A percentile compares a stretch with the other conserved stretches of the same genome.
Conservation (phyloP, 2,329 filamentous ascomycete genomes). For the Saccharata proteae region DNA sequence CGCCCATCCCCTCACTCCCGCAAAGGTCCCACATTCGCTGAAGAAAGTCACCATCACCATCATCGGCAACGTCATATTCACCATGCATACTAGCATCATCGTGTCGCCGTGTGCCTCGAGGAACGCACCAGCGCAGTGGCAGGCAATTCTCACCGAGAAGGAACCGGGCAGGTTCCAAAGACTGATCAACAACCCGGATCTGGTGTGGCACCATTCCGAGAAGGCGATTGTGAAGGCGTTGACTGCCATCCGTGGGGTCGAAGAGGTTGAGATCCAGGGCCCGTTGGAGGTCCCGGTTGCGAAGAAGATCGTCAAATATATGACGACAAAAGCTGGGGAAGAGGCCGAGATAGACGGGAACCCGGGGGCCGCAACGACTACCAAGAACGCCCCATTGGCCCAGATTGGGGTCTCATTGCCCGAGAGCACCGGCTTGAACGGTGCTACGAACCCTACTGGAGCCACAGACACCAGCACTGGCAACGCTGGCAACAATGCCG, state of each 20-base stretch:
- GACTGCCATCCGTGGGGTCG: slow-evolving; percentile 12
- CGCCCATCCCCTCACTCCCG: slow-evolving; percentile 1
- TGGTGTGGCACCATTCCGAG: slow-evolving; percentile 9
- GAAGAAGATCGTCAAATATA: slow-evolving; percentile 2
- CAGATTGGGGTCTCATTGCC: too few species aligned
- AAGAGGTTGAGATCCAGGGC: slow-evolving; percentile 9
- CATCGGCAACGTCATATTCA: slow-evolving; percentile 6
- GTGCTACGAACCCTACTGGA: too few species aligned
- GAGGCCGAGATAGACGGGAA: too few species aligned
- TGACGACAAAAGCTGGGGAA: too few species aligned
- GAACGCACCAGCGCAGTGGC: background rate
- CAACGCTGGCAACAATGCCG: too few species aligned
- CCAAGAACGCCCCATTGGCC: too few species aligned
- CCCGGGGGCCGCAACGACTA: too few species aligned
- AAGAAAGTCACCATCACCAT: slow-evolving; percentile 2
- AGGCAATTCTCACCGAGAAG: background rate
- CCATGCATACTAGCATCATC: slow-evolving; percentile 8
- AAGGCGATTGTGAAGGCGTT: slow-evolving; percentile 11
- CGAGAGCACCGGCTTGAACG: too few species aligned
- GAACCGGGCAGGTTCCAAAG: background rate
- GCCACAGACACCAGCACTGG: too few species aligned
- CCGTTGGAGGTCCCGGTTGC: slow-evolving; percentile 1
- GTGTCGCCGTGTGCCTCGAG: slow-evolving; percentile 6
- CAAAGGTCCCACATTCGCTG: slow-evolving; percentile 2
- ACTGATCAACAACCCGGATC: too few species aligned